Evolutionary conservation across 805 yeast genomes (phyloP).

Genomic region (Monosporozyma solicola): DNA sequence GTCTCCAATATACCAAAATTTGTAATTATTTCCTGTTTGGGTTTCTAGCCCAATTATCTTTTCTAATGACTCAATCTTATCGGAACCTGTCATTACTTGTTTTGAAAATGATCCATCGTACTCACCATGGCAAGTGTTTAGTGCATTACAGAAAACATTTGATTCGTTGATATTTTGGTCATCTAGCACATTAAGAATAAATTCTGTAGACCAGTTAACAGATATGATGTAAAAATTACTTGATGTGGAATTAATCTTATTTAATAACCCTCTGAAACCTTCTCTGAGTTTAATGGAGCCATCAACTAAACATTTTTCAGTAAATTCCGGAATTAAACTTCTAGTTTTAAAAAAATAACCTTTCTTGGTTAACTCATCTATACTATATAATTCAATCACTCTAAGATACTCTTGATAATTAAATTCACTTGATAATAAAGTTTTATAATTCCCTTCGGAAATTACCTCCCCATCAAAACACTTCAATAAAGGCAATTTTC

Average conservation of each 20-base stretch:
- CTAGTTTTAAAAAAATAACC: slow-evolving; percentile 7
- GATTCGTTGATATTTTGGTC: slow-evolving; percentile 1
- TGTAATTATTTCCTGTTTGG: neutral
- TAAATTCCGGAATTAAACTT: slow-evolving; percentile 11
- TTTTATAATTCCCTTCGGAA: slow-evolving; percentile 6
- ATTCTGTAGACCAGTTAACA: slow-evolving; percentile 26
- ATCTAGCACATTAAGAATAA: slow-evolving; percentile 15
- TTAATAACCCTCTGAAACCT: slow-evolving; percentile 12
- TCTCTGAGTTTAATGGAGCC: slow-evolving; percentile 5
- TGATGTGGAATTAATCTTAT: slow-evolving; percentile 1
- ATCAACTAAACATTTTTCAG: slow-evolving; percentile 1
- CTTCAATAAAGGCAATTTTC: slow-evolving; percentile 10
- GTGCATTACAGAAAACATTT: slow-evolving; percentile 20
- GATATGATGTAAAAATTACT: slow-evolving; percentile 18
- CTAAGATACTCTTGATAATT: slow-evolving; percentile 11
- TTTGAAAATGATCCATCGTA: slow-evolving; percentile 23
- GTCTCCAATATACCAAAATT: slow-evolving; percentile 27
- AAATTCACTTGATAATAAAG: slow-evolving; percentile 13
- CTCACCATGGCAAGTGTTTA: slow-evolving; percentile 7
- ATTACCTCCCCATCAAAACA: neutral
- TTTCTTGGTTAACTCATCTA: slow-evolving; percentile 11
- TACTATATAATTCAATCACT: slow-evolving; percentile 19
- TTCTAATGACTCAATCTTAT: slow-evolving; percentile 16
- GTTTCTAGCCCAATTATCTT: slow-evolving; percentile 1
- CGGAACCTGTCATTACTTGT: slow-evolving; percentile 20